These are phyloP conservation scores for Fermentozyma sake DNA, from an alignment of 1,139 yeast genomes.

Conservation along the genomic window DNA sequence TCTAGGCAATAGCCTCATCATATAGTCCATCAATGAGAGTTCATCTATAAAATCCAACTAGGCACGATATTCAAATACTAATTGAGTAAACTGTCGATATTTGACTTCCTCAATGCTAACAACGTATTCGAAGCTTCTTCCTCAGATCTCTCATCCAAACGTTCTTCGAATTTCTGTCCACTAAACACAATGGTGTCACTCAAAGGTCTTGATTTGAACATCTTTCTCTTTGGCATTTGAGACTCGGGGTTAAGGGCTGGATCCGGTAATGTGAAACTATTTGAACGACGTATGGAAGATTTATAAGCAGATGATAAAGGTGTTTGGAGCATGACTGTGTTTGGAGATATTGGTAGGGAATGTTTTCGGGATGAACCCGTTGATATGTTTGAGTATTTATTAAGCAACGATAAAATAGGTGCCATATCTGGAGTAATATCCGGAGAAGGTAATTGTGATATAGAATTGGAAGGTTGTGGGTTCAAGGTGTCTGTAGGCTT, in stretches of 20 bases:
- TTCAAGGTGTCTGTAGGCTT: slow-evolving; percentile 2
- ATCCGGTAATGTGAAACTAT: slow-evolving; percentile 34
- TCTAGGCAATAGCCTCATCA: too few relatives aligned
- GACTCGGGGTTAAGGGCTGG: slow-evolving; percentile 27
- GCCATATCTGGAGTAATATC: slow-evolving; percentile 43
- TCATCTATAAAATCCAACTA: too few relatives aligned
- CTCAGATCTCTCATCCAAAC: too few relatives aligned
- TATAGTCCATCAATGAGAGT: too few relatives aligned
- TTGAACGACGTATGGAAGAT: slow-evolving; percentile 4
- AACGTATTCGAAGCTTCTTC: slow-evolving; percentile 42
- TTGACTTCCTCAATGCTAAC: slow-evolving; percentile 40
- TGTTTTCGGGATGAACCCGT: slow-evolving; percentile 7
- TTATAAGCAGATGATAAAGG: slow-evolving; percentile 2
- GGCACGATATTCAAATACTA: slow-evolving; percentile 9
- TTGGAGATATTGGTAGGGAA: slow-evolving; percentile 11
- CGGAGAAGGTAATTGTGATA: slow-evolving; percentile 36
- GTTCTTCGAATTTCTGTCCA: slow-evolving; percentile 14
- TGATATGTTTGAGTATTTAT: slow-evolving; percentile 15
- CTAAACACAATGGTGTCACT: slow-evolving; percentile 13
- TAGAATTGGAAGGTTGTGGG: slow-evolving; percentile 5
- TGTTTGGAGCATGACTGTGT: slow-evolving; percentile 8
- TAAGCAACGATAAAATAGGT: slow-evolving; percentile 29
- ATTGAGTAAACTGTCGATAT: slow-evolving; percentile 39
- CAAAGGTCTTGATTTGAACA: slow-evolving; percentile 23
- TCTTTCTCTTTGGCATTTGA: slow-evolving; percentile 22